These are phyloP conservation scores for Patellifolia procumbens DNA, from an alignment of 179 eudicot genomes.

Conservation along the genomic window DNA sequence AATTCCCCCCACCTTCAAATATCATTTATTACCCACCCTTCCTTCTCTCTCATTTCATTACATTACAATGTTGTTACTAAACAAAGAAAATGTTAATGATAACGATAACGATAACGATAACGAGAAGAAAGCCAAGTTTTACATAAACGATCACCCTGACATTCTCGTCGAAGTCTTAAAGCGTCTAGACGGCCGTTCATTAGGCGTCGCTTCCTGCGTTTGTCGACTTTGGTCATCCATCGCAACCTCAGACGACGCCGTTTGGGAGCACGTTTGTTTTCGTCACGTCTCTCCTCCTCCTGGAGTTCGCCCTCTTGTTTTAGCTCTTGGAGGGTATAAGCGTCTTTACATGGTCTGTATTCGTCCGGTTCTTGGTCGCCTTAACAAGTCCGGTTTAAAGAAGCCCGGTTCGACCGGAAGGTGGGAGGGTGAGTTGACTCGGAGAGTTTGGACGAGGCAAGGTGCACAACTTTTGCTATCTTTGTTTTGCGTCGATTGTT, in stretches of 20 bases:
- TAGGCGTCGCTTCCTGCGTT: conserved; percentile 61
- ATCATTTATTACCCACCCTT: neutral
- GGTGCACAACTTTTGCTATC: conserved; percentile 71
- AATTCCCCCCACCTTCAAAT: neutral
- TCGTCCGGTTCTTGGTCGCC: conserved; percentile 48
- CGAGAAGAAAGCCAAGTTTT: conserved; percentile 19
- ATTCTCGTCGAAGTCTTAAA: conserved; percentile 54
- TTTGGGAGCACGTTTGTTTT: conserved; percentile 83
- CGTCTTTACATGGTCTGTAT: conserved; percentile 67
- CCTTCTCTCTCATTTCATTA: neutral
- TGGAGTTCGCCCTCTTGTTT: conserved; percentile 45
- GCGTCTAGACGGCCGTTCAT: conserved; percentile 59
- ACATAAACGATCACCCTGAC: conserved; percentile 62
- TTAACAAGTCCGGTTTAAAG: conserved; percentile 9
- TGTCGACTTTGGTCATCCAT: conserved; percentile 60
- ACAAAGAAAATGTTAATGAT: no score
- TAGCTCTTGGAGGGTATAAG: conserved; percentile 70
- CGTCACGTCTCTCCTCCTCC: conserved; percentile 57
- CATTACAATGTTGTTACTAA: no score
- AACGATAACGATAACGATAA: neutral
- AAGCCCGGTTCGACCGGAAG: neutral
- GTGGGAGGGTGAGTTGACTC: conserved; percentile 23
- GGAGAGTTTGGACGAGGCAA: conserved; percentile 53
- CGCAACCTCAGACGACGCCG: conserved; percentile 44
- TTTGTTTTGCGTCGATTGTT: conserved; percentile 73